Base-by-base conservation (phyloP, 805 yeast genomes). In the Candida namnaoensis region DNA sequence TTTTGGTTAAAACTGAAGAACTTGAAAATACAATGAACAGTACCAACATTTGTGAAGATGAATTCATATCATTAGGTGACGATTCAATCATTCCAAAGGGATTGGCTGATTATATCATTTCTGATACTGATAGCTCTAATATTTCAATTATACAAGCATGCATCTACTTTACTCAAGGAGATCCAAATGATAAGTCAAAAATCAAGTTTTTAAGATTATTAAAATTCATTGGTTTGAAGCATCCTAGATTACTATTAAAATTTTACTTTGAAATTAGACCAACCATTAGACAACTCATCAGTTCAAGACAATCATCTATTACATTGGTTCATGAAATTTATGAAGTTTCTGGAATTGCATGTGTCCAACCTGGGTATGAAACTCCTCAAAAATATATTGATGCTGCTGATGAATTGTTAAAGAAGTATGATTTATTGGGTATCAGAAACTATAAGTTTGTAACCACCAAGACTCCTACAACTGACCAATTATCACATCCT, bases 1-100 rank as follows among this genome's bases (percentile, higher is more conserved):
- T 71, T 1, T 44, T 69, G 8, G 48, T 64, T 23, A 56, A 61
- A 24, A 58, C 65, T 4, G 65, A 65, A 5, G 72, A 72, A 13
- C 55, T 73, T 34, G 43, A 44, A 2, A 47, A 51, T 14, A 39
- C 56, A 0, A 45, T 71, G 19, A 53, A 58, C 27, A 63, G 59
- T 3, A 61, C 64, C 40, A 71, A 65, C 7, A 40, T 67, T 25
- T 38, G 37, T 1, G 58, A 58, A 15, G 59, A 53, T 9, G 68
- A 65, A 8, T 46, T 57, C 44, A 44, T 63, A 4, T 37, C 38
- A 1, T 40, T 72, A 25, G 60, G 54, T 34, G 64, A 60, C 1
- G 56, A 58, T 12, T 52, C 56, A 19, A 57, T 53, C n/a, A 50
- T 71, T 9, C 79, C 80, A 9, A 52, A 54, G 26, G 28, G 43